A percentile compares a stretch with the other conserved stretches of the same genome.
These are phyloP conservation scores for Lagenaria siceraria DNA, from an alignment of 306 rosid genomes.

Conservation along the genomic window DNA sequence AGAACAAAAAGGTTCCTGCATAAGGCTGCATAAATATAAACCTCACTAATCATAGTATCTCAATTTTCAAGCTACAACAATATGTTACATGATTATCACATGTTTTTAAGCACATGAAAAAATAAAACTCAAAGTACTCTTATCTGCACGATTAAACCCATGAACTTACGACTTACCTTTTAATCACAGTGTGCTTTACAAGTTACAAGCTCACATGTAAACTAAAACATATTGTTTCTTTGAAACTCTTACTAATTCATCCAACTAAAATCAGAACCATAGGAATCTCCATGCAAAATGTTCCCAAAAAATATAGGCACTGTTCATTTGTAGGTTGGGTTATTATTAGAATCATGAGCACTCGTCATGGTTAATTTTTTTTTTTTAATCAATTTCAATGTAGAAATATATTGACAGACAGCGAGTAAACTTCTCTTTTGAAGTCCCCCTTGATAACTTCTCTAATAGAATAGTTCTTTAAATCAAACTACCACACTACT, in stretches of 20 bases:
- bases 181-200: background rate
- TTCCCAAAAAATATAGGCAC: background rate
- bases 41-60: slow-evolving; percentile 52
- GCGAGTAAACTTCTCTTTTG: background rate
- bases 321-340: background rate
- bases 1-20: slow-evolving; percentile 98
- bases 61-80: slow-evolving; percentile 28
- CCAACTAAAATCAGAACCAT: background rate
- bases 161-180: background rate
- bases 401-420: background rate
- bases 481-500: background rate
- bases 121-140: background rate
- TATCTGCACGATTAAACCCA: background rate
- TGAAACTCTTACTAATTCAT: background rate
- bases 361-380: background rate
- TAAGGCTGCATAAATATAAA: slow-evolving; percentile 94
- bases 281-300: background rate
- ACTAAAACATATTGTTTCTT: background rate
- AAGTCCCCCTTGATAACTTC: background rate
- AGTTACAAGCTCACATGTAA: background rate
- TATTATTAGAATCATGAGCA: background rate
- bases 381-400: background rate
- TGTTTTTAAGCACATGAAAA: background rate
- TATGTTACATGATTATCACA: background rate
- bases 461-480: background rate